Evolutionary conservation across 75 land plant species (phyloP).

Genomic region (Cunninghamia lanceolata): DNA sequence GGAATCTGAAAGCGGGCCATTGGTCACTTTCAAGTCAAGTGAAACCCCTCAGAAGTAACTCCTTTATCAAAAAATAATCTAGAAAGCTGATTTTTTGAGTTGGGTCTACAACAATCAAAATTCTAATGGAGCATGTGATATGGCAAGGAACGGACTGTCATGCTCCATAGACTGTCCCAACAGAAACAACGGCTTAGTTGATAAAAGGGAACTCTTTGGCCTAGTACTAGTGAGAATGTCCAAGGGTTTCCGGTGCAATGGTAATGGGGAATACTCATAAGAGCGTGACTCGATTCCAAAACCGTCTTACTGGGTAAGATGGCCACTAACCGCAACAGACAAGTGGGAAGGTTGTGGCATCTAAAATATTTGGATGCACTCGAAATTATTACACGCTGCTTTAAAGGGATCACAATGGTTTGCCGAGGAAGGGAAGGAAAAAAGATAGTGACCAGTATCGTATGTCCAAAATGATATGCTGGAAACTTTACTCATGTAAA

Average conservation of each 20-base stretch:
- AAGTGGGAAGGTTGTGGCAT: not conserved
- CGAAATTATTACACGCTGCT: not conserved
- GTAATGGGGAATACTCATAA: not conserved
- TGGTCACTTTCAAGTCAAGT: not conserved
- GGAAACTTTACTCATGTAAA: not conserved
- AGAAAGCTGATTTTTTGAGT: not conserved
- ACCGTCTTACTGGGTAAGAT: not conserved
- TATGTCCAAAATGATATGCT: not conserved
- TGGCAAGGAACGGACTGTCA: not conserved
- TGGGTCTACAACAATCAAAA: not conserved
- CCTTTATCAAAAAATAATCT: not conserved
- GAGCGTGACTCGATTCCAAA: not conserved
- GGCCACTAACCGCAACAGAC: not conserved
- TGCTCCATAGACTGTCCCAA: not conserved
- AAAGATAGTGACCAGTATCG: not conserved
- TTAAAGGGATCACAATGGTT: not conserved
- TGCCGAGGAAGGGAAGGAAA: not conserved
- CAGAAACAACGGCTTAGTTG: not conserved
- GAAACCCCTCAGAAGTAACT: not conserved
- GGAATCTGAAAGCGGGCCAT: not conserved
- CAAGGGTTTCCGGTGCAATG: not conserved
- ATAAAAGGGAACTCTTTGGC: not conserved
- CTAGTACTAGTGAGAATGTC: not conserved
- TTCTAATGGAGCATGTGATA: not conserved
- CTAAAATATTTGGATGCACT: not conserved